Evolutionary conservation across 495 filamentous ascomycete species (phyloP).

Genomic region (Penicillium roqueforti): DNA sequence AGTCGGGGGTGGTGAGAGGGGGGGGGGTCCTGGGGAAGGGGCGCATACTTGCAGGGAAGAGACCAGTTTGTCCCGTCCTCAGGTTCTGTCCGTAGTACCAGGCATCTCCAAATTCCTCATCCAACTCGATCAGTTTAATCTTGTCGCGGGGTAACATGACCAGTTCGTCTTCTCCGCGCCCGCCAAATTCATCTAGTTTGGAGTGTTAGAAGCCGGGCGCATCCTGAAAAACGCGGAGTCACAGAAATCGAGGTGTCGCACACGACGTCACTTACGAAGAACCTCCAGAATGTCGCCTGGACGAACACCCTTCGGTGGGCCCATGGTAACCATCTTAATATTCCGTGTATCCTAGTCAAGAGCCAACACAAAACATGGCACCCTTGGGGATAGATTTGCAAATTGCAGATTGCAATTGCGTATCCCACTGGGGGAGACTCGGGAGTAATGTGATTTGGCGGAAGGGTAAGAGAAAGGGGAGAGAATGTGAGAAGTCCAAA

Average conservation of each 20-base stretch:
- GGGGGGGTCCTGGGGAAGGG: background rate
- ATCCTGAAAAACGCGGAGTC: conserved; percentile 3
- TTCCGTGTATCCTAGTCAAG: conserved; percentile 1
- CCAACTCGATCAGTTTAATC: conserved; percentile 87
- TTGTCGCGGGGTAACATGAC: conserved; percentile 81
- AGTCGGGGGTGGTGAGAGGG: background rate
- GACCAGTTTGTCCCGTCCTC: conserved; percentile 67
- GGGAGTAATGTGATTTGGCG: conserved; percentile 17
- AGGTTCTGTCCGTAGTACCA: conserved; percentile 91
- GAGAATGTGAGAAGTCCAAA: conserved; percentile 29
- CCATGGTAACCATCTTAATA: conserved; percentile 36
- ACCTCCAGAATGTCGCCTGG: conserved; percentile 70
- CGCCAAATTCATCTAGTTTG: conserved; percentile 71
- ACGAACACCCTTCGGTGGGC: conserved; percentile 43
- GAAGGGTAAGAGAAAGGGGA: conserved; percentile 18
- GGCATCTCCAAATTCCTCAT: conserved; percentile 96
- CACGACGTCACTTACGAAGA: conserved; percentile 60
- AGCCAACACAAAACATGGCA: conserved; percentile 29
- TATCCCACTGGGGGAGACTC: background rate
- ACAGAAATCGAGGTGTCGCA: conserved; percentile 2
- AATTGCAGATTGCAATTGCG: conserved; percentile 11
- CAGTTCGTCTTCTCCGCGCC: conserved; percentile 89
- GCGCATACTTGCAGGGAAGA: conserved; percentile 82
- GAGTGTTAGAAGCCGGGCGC: conserved; percentile 10
- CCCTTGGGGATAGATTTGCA: conserved; percentile 19